A percentile compares a stretch with the other conserved stretches of the same genome.
These are phyloP conservation scores for Metschnikowia similis DNA, from an alignment of 805 yeast species.

Conservation along the genomic window DNA sequence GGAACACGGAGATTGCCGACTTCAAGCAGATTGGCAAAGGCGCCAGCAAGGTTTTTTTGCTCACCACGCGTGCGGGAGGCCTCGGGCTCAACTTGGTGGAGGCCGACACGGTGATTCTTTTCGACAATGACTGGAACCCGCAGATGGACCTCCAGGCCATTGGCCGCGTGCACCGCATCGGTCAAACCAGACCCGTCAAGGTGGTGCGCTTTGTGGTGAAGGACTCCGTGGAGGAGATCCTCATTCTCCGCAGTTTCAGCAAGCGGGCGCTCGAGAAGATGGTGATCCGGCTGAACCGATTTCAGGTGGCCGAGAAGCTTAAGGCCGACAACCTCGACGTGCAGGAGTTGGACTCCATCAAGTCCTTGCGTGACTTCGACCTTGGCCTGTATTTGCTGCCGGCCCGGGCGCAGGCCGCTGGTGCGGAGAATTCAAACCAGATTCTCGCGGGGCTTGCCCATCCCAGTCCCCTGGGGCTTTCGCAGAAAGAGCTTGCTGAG, in stretches of 20 bases:
- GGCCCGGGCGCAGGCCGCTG: not conserved
- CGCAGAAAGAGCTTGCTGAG: conserved; percentile 44
- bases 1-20: conserved; percentile 57
- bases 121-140: conserved; percentile 97
- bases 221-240: conserved; percentile 78
- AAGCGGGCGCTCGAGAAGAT: conserved; percentile 76
- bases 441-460: conserved; percentile 5
- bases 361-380: conserved; percentile 9
- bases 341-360: conserved; percentile 10
- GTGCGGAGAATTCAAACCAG: conserved; percentile 1
- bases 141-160: conserved; percentile 95
- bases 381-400: not conserved
- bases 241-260: conserved; percentile 72
- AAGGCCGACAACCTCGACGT: conserved; percentile 14
- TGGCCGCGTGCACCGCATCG: conserved; percentile 92
- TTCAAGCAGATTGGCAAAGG: conserved; percentile 35
- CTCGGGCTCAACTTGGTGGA: conserved; percentile 81
- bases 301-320: conserved; percentile 28
- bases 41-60: conserved; percentile 51
- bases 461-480: conserved; percentile 16
- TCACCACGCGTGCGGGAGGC: conserved; percentile 94
- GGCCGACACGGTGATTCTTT: conserved; percentile 86
- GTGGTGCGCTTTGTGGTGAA: conserved; percentile 73
- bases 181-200: conserved; percentile 80
- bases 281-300: conserved; percentile 46